Conservation (phyloP, 257 asterid genomes). For the Capsicum rhomboideum region DNA sequence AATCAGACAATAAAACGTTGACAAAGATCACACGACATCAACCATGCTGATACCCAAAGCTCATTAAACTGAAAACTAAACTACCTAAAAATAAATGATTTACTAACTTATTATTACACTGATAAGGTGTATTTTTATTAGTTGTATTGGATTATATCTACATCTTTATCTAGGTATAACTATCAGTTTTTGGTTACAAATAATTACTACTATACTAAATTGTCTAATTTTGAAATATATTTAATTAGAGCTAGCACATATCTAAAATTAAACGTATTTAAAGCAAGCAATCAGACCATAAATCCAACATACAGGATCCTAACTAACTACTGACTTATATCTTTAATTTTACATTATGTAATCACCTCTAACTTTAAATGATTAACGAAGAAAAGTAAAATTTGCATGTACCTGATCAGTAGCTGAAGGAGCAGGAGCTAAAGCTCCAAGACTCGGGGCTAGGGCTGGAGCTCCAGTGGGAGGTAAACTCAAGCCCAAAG, state of each 20-base stretch:
- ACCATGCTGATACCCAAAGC: neutral
- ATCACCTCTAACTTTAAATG: neutral
- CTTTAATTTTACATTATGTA: neutral
- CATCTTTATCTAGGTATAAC: neutral
- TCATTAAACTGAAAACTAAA: neutral
- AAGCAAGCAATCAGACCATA: neutral
- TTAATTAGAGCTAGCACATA: neutral
- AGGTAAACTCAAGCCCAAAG: neutral
- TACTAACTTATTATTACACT: neutral
- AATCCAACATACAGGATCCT: neutral
- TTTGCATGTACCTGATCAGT: conserved; percentile 7
- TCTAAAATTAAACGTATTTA: neutral
- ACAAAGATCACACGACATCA: neutral
- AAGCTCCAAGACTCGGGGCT: conserved; percentile 4
- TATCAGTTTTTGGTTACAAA: neutral
- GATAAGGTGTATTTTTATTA: neutral
- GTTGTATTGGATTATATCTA: neutral
- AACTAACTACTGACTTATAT: neutral
- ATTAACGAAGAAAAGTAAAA: neutral
- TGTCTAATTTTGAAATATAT: neutral
- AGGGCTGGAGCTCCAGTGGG: conserved; percentile 10
- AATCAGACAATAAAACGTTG: neutral
- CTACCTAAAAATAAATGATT: neutral
- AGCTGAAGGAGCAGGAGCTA: conserved; percentile 8
- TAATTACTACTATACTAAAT: neutral